Evolutionary conservation across 2,329 filamentous ascomycete genomes (phyloP), one percentile per base, ranked within the genome.

Genomic region (Calonectria pauciramosa): DNA sequence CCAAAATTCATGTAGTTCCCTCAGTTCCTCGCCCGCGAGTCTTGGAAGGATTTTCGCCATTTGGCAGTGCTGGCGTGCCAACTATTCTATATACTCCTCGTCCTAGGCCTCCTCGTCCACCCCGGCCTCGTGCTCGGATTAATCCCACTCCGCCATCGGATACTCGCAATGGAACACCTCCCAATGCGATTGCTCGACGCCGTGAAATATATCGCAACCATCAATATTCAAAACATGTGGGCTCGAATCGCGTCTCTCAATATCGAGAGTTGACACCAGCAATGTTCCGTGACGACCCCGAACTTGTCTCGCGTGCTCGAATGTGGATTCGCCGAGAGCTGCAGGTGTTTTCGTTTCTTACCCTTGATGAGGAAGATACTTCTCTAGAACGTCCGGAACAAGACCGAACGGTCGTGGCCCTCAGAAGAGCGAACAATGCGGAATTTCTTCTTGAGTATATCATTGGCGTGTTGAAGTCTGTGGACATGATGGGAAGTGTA

Each of bases 391-490:
- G 49, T 16, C 52, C 76, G 13, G 68, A 59, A 74, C 70, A 41
- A 76, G 56, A 7, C 47, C 59, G 1, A 70, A 28, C 56, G 16
- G 34, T 41, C 16, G 23, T 65, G 80, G 80, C 76, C 77, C 82
- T 70, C 69, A 81, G 78, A 28, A 76, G 91, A 51, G 90, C 90
- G 7, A 93, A 91, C 77, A 96, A 96, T 80, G 91, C 94, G 10
- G 96, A 98, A 81, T 98, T 96, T 76, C 84, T 98, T 14, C 89
- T 98, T 13, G 95, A 97, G 81, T 98, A 97, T 83, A 91, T 98
- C 68, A 86, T 98, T 51, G 94, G 94, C 13, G 94, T 98, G 28
- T 86, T 98, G 73, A 96, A 95, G 83, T 95, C 92, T 0, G 91
- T 97, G 20, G 95, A 98, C 81, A 89, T 96, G 6, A 95, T 95